phyloP scores from a whole-genome alignment of 768 basidiomycete species.

The Hericium alpestre region DNA sequence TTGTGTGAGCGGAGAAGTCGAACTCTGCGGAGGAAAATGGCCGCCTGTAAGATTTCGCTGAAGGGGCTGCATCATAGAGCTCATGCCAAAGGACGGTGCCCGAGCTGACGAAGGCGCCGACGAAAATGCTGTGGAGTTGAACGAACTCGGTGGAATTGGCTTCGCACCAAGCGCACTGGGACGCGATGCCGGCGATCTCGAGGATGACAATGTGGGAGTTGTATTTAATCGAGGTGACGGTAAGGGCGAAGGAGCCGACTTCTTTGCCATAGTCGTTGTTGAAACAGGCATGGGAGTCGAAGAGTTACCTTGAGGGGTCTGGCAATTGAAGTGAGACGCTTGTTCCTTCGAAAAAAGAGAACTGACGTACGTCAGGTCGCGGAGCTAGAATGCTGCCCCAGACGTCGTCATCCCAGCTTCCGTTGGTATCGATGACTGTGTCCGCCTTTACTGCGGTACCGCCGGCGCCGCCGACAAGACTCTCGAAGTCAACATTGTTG shows the following conservation, averaged over 20 bases:
- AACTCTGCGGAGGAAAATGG: constrained; percentile 4
- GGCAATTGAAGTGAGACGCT: background rate
- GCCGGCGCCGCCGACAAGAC: constrained; percentile 57
- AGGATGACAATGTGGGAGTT: constrained; percentile 6
- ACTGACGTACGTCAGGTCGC: constrained; percentile 21
- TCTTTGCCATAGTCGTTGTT: background rate
- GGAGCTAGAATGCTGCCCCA: constrained; percentile 70
- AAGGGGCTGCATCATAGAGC: constrained; percentile 15
- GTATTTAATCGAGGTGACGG: constrained; percentile 7
- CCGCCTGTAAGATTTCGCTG: constrained; percentile 11
- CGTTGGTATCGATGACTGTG: constrained; percentile 26
- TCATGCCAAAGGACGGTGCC: background rate
- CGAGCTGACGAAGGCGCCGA: constrained; percentile 3
- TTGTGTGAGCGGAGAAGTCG: constrained; percentile 9
- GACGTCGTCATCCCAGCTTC: constrained; percentile 71
- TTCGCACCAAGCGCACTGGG: constrained; percentile 26
- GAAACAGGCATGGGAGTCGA: background rate
- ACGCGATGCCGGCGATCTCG: constrained; percentile 4
- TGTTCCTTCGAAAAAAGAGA: background rate
- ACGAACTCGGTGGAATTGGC: constrained; percentile 25
- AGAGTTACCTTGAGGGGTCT: background rate
- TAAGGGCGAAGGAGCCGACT: constrained; percentile 15
- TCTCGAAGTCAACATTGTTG: constrained; percentile 76
- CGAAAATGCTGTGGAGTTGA: constrained; percentile 22
- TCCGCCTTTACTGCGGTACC: constrained; percentile 37